Base-by-base conservation (phyloP, 2,329 filamentous ascomycete genomes). In the Fusarium succisae region DNA sequence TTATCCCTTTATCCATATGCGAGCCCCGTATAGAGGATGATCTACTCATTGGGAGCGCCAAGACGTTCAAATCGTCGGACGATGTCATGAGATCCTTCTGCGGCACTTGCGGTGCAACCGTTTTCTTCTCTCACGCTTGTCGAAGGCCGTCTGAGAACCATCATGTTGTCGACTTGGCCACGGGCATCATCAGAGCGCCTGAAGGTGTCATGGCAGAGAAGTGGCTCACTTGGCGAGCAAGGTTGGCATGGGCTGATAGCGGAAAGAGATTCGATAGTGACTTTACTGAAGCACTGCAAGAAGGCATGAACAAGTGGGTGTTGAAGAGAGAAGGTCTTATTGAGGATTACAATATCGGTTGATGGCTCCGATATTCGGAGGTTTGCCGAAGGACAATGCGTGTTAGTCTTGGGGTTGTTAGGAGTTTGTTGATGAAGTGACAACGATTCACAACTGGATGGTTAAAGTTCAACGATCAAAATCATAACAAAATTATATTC, bases 221-320 rank as follows among this genome's bases (percentile, higher is more conserved):
- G 13, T 87, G 86, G 86, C 66, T 88, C 24, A 83, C 81, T 3
- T 88, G 86, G 86, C 79, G 84, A 58, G 81, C 83, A 26, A 78
- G 80, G 63, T 37, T 84, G 15, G 81, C 78, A 3, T 83, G 78
- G 75, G 59, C 69, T 12, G 78, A 81, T 13, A 80, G 77, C 35
- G 85, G 84, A 7, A 79, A 75, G 66, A 66, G 61, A 28, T 87
- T 80, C 59, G 84, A 87, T 54, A 32, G 60, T 2, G 75, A 69
- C 4, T 84, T 87, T 70, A 63, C 73, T 2, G 78, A 82, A 64
- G 78, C 79, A 3, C 39, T 87, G 61, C 69, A 77, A 41, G 73
- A 81, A 24, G 86, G 85, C 1, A 80, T 85, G 71, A 80, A 78
- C 59, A 74, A 73, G 32, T 87, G 83, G 82, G 81, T 81, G 8